Conservation (phyloP, 1,284 basidiomycete genomes). For the Malassezia psittaci region DNA sequence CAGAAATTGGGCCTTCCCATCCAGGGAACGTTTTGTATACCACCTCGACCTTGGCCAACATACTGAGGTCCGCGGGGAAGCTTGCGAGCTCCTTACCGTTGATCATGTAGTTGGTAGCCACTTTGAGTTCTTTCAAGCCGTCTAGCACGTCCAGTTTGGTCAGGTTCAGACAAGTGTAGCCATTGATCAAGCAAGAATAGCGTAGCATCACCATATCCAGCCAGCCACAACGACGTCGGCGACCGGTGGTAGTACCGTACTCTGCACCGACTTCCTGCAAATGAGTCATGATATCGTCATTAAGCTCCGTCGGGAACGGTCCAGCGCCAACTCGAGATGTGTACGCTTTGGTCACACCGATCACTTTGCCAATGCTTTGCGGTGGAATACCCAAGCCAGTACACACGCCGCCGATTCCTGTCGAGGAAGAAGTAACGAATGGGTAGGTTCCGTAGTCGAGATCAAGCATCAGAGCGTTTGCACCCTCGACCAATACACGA, state of each 20-base stretch:
- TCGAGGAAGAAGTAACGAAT: conserved; percentile 87
- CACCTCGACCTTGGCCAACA: conserved; percentile 71
- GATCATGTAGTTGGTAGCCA: conserved; percentile 69
- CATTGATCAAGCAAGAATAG: conserved; percentile 88
- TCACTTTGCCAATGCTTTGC: conserved; percentile 66
- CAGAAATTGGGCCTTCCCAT: conserved; percentile 74
- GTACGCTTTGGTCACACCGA: conserved; percentile 95
- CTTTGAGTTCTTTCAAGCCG: conserved; percentile 72
- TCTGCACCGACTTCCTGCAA: conserved; percentile 89
- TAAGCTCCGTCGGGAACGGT: conserved; percentile 91
- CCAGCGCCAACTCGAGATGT: conserved; percentile 94
- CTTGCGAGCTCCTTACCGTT: conserved; percentile 68
- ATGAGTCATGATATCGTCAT: conserved; percentile 73
- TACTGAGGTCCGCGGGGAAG: conserved; percentile 88
- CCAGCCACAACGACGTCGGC: conserved; percentile 88
- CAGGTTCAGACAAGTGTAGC: conserved; percentile 83
- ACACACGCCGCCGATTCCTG: conserved; percentile 84
- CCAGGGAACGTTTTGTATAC: conserved; percentile 82
- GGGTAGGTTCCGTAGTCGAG: conserved; percentile 96
- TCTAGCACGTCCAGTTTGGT: conserved; percentile 94
- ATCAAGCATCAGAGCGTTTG: conserved; percentile 96
- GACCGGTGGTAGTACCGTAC: conserved; percentile 83
- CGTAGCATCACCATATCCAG: conserved; percentile 88
- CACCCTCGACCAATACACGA: conserved; percentile 82
- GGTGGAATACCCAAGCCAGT: conserved; percentile 93